phyloP scores from a whole-genome alignment of 2,329 filamentous ascomycete genomes.

The Biscogniauxia mediterranea region DNA sequence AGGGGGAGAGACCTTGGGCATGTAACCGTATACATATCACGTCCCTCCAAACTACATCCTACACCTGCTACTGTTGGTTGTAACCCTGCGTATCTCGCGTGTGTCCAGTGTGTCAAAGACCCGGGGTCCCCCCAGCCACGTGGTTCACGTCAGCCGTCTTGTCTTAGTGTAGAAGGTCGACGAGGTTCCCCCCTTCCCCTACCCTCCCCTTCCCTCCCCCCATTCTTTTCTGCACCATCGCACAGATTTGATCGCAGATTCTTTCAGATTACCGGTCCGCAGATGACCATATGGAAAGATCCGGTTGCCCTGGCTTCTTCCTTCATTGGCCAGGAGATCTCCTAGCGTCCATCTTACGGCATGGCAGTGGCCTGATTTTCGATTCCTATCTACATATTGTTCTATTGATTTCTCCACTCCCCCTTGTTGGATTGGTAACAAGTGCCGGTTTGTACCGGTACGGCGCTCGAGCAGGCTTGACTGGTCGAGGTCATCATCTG shows the following conservation, averaged over 20 bases:
- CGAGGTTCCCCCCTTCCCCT: no score
- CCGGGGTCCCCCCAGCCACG: not conserved
- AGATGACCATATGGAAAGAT: not conserved
- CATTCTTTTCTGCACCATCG: not conserved
- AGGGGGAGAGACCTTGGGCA: not conserved
- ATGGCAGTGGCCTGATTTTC: not conserved
- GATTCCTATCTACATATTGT: not conserved
- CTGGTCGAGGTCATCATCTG: no score
- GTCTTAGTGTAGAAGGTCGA: not conserved
- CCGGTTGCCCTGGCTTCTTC: not conserved
- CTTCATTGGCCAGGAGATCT: not conserved
- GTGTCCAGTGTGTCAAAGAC: not conserved
- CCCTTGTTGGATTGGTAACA: not conserved
- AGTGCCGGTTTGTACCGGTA: not conserved
- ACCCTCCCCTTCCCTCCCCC: not conserved
- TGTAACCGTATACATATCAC: not conserved
- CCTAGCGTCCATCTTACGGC: not conserved
- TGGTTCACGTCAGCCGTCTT: not conserved
- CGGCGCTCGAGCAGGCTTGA: not conserved
- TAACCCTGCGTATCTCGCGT: not conserved
- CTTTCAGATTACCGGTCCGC: not conserved
- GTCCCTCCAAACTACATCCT: not conserved
- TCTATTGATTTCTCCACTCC: not conserved
- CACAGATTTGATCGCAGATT: not conserved
- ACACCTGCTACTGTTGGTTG: not conserved